Evolutionary conservation across 495 filamentous ascomycete species (phyloP).

Genomic region (Penicillium silybi): DNA sequence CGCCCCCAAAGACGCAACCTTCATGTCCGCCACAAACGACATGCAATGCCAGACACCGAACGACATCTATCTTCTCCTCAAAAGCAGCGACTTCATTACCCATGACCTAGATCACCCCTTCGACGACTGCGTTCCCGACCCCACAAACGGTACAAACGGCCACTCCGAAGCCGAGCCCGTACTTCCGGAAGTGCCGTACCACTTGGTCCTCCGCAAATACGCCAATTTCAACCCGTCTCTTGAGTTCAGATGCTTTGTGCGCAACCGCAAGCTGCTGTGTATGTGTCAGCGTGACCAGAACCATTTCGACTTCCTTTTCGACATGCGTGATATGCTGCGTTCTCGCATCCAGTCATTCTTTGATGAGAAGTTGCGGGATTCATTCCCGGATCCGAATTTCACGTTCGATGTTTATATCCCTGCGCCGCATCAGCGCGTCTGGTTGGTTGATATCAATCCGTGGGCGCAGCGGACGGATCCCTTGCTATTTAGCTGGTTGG

Average conservation of each 20-base stretch:
- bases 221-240: conserved; percentile 82
- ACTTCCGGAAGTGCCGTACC: conserved; percentile 51
- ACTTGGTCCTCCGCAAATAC: conserved; percentile 79
- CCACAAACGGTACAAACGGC: conserved; percentile 8
- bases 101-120: conserved; percentile 94
- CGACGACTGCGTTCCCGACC: conserved; percentile 62
- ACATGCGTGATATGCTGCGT: conserved; percentile 58
- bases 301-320: conserved; percentile 76
- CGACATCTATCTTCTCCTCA: conserved; percentile 90
- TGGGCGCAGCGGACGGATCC: conserved; percentile 91
- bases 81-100: conserved; percentile 87
- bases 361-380: conserved; percentile 60
- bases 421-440: conserved; percentile 68
- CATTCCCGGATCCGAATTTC: conserved; percentile 80
- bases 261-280: conserved; percentile 69
- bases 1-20: conserved; percentile 92
- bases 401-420: conserved; percentile 90
- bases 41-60: conserved; percentile 82
- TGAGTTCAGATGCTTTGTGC: conserved; percentile 94
- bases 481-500: conserved; percentile 84
- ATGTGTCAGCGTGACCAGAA: conserved; percentile 88
- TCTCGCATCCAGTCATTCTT: conserved; percentile 69
- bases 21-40: conserved; percentile 86
- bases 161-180: background rate
- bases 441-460: conserved; percentile 91